A percentile compares a stretch with the other conserved stretches of the same genome.
phyloP scores from a whole-genome alignment of 2,329 filamentous ascomycete species.

The Neurospora sp. region DNA sequence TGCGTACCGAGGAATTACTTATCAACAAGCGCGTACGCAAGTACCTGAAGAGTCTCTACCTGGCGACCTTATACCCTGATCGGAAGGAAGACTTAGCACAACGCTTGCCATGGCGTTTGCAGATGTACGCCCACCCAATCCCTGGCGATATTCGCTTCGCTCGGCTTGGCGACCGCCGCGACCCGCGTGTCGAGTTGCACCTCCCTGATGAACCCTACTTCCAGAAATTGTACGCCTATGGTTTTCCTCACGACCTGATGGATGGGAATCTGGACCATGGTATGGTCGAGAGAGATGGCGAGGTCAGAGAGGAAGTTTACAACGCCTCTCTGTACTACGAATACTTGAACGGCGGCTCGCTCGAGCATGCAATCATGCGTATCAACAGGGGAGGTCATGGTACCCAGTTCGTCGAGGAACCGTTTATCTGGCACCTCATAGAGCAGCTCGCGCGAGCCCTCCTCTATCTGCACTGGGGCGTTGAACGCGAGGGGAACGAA shows the following conservation, averaged over 20 bases:
- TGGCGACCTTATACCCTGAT: background rate
- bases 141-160: conserved; percentile 9
- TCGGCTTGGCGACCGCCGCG: background rate
- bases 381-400: conserved; percentile 1
- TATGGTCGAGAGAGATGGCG: background rate
- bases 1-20: background rate
- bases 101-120: background rate
- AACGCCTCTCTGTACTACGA: conserved; percentile 10
- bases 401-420: conserved; percentile 5
- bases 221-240: conserved; percentile 5
- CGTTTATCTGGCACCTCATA: conserved; percentile 13
- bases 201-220: conserved; percentile 8
- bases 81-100: background rate
- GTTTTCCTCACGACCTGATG: background rate
- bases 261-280: background rate
- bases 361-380: conserved; percentile 3
- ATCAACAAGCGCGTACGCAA: background rate
- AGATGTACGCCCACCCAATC: background rate
- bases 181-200: background rate
- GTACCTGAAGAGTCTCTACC: background rate
- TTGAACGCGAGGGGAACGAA: background rate
- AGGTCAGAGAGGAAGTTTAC: background rate
- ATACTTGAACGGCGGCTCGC: conserved; percentile 6
- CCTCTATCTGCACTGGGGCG: conserved; percentile 5
- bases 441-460: conserved; percentile 10